Conservation (phyloP, 2,329 filamentous ascomycete species). For the Aspergillus amoenus region DNA sequence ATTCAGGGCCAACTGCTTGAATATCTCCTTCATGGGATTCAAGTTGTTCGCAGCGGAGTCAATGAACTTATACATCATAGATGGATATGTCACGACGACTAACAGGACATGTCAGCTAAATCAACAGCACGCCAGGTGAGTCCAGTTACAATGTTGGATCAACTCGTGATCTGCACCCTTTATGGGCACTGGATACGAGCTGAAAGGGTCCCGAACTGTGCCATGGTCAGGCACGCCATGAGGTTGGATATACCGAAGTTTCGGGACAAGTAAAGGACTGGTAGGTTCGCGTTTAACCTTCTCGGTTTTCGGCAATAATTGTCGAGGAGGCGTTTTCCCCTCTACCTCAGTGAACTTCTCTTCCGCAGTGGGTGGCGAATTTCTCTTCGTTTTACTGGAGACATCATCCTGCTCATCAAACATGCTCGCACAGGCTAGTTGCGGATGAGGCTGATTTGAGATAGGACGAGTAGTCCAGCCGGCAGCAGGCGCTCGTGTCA, state of each 20-base stretch:
- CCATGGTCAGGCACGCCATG: slow-evolving; percentile 18
- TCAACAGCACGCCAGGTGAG: not conserved
- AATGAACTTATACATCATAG: slow-evolving; percentile 37
- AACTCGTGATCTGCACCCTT: slow-evolving; percentile 27
- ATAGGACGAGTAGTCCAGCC: slow-evolving; percentile 23
- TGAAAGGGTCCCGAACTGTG: slow-evolving; percentile 26
- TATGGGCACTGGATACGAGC: slow-evolving; percentile 27
- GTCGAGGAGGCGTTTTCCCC: slow-evolving; percentile 5
- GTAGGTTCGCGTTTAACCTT: slow-evolving; percentile 17
- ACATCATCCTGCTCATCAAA: slow-evolving; percentile 13
- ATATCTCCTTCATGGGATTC: slow-evolving; percentile 32
- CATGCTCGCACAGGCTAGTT: not conserved
- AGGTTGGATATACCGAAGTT: slow-evolving; percentile 13
- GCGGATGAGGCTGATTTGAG: slow-evolving; percentile 6
- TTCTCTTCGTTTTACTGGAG: not conserved
- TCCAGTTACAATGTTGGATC: slow-evolving; percentile 33
- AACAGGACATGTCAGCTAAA: slow-evolving; percentile 19
- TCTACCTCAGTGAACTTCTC: slow-evolving; percentile 5
- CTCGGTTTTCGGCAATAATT: slow-evolving; percentile 12
- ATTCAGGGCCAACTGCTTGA: slow-evolving; percentile 29
- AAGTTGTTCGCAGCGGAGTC: slow-evolving; percentile 22
- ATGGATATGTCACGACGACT: slow-evolving; percentile 34
- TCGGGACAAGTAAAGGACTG: slow-evolving; percentile 3
- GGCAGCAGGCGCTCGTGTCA: slow-evolving; percentile 26
- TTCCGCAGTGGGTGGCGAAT: slow-evolving; percentile 11